Conservation (phyloP, 495 filamentous ascomycete species). For the Daldinia loculata region DNA sequence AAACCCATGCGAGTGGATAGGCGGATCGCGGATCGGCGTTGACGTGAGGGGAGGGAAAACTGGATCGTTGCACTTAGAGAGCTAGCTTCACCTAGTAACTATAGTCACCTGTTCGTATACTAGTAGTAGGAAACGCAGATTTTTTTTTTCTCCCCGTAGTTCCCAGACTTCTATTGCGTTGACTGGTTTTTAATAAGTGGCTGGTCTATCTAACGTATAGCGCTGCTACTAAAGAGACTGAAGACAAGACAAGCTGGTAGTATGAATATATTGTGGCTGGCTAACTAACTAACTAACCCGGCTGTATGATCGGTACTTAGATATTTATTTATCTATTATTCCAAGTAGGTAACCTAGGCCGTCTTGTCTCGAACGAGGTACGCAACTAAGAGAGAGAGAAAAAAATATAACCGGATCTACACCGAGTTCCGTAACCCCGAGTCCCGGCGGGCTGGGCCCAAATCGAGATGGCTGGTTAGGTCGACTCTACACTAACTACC, state of each 20-base stretch:
- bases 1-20: conserved; percentile 10
- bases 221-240: background rate
- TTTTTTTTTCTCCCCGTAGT: background rate
- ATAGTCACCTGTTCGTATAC: conserved; percentile 27
- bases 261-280: background rate
- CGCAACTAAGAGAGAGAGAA: background rate
- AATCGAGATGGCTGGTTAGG: background rate
- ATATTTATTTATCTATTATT: background rate
- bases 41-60: conserved; percentile 17
- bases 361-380: background rate
- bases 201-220: background rate
- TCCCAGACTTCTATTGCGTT: background rate
- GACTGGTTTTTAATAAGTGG: background rate
- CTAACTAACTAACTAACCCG: background rate
- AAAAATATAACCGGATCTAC: background rate
- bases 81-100: conserved; percentile 19
- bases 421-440: conserved; percentile 8
- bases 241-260: background rate
- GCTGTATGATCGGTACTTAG: background rate
- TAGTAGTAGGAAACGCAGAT: conserved; percentile 29
- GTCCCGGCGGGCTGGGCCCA: conserved; percentile 3
- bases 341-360: background rate
- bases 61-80: conserved; percentile 11
- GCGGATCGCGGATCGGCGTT: conserved; percentile 34
- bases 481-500: background rate